Evolutionary conservation across 805 yeast species (phyloP).

Genomic region (Babjeviella inositovora): DNA sequence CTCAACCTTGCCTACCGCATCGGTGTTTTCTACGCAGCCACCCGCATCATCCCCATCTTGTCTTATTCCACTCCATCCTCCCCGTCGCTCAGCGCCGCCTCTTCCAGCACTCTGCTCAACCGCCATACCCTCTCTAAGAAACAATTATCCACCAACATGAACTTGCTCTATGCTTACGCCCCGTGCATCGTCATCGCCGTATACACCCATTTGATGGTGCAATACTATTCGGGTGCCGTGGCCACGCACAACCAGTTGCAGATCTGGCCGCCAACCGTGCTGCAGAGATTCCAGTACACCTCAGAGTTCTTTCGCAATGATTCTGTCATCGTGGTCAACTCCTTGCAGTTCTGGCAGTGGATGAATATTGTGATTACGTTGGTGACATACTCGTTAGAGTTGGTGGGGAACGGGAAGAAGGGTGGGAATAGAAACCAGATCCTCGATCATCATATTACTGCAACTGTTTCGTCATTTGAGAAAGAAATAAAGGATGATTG

Average conservation of each 20-base stretch:
- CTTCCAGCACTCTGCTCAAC: constrained; percentile 1
- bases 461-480: no score
- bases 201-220: constrained; percentile 86
- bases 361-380: constrained; percentile 72
- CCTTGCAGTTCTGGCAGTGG: constrained; percentile 99
- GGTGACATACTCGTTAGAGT: constrained; percentile 66
- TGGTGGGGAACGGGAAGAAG: constrained; percentile 18
- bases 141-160: constrained; percentile 16
- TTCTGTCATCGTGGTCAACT: constrained; percentile 17
- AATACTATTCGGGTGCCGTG: constrained; percentile 26
- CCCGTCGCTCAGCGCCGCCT: constrained; percentile 2
- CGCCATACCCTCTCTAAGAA: constrained; percentile 3
- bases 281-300: constrained; percentile 1
- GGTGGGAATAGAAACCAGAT: no score
- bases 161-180: constrained; percentile 68
- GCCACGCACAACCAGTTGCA: constrained; percentile 3
- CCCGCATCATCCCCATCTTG: constrained; percentile 1
- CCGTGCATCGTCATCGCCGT: constrained; percentile 93
- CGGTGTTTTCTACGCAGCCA: constrained; percentile 3
- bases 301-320: constrained; percentile 12
- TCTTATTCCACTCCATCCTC: constrained; percentile 1
- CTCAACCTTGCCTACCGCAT: constrained; percentile 6
- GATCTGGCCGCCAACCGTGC: constrained; percentile 1
- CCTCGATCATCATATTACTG: no score
- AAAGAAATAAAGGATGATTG: no score